Evolutionary conservation across 768 basidiomycete species (phyloP).

Genomic region (Pleurotus tuber-regium): DNA sequence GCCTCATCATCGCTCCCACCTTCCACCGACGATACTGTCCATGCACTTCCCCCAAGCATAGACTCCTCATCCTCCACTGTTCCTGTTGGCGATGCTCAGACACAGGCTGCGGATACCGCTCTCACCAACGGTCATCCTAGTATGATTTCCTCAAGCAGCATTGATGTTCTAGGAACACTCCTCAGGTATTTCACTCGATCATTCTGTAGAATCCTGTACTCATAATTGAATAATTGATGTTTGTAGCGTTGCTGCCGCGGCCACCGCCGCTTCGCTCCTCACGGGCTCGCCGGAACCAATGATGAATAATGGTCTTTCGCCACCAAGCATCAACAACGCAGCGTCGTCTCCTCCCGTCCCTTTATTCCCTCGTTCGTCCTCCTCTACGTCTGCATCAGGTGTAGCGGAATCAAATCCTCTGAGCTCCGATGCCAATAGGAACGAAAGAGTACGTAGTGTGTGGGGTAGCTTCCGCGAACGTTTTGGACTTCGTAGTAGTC

Average conservation of each 20-base stretch:
- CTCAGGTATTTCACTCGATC: slow-evolving; percentile 53
- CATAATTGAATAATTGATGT: background rate
- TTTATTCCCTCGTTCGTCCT: too few species aligned
- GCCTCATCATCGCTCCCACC: background rate
- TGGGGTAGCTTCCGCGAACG: slow-evolving; percentile 72
- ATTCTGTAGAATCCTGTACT: background rate
- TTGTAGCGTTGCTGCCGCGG: slow-evolving; percentile 81
- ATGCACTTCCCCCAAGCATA: slow-evolving; percentile 9
- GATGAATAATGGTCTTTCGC: slow-evolving; percentile 52
- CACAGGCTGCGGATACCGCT: background rate
- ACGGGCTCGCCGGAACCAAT: slow-evolving; percentile 69
- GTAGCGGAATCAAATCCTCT: slow-evolving; percentile 9
- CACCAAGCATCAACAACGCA: slow-evolving; percentile 21
- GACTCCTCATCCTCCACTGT: slow-evolving; percentile 3
- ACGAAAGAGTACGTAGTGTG: slow-evolving; percentile 56
- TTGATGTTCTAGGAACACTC: slow-evolving; percentile 80
- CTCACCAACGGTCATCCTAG: slow-evolving; percentile 15
- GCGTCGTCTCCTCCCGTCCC: slow-evolving; percentile 38
- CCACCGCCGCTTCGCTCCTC: slow-evolving; percentile 85
- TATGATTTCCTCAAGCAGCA: slow-evolving; percentile 66
- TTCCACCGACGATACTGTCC: background rate
- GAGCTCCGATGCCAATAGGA: slow-evolving; percentile 10
- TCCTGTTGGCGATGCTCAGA: background rate
- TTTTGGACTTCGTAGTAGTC: slow-evolving; percentile 46
- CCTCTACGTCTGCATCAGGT: slow-evolving; percentile 15